Percentiles rank a stretch among this genome's conserved stretches.
Evolutionary conservation across 176 grass and related monocot species (phyloP).

Genomic region (Tuctoria greenei): DNA sequence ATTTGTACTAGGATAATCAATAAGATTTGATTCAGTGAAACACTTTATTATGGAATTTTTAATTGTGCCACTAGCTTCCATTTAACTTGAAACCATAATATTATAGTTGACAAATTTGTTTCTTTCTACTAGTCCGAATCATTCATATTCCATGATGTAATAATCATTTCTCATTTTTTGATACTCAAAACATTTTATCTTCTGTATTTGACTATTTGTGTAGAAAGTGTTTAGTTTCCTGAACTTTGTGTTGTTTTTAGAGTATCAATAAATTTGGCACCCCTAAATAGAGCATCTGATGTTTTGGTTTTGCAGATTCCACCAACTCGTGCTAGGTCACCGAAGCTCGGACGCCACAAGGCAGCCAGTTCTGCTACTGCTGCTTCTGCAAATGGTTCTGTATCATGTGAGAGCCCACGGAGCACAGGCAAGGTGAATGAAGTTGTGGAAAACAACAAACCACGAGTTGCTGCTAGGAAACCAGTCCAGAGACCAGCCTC

Average conservation of each 20-base stretch:
- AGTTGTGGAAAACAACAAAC: constrained; percentile 42
- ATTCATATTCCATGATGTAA: not conserved
- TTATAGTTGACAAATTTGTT: not conserved
- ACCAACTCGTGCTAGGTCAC: constrained; percentile 84
- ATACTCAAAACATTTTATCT: constrained; percentile 7
- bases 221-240: not conserved
- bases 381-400: constrained; percentile 54
- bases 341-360: constrained; percentile 89
- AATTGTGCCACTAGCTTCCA: not conserved
- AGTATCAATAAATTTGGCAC: constrained; percentile 3
- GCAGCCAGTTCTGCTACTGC: constrained; percentile 45
- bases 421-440: constrained; percentile 46
- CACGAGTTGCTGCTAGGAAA: constrained; percentile 43
- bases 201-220: not conserved
- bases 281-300: constrained; percentile 15
- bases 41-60: not conserved
- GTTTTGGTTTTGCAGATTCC: constrained; percentile 67
- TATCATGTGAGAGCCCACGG: constrained; percentile 54
- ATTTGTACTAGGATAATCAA: not conserved
- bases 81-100: not conserved
- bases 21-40: not conserved
- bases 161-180: constrained; percentile 10
- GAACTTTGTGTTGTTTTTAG: constrained; percentile 5
- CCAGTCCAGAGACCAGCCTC: constrained; percentile 48
- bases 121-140: not conserved